phyloP scores from a whole-genome alignment of 306 rosid species.

The Neltuma alba region DNA sequence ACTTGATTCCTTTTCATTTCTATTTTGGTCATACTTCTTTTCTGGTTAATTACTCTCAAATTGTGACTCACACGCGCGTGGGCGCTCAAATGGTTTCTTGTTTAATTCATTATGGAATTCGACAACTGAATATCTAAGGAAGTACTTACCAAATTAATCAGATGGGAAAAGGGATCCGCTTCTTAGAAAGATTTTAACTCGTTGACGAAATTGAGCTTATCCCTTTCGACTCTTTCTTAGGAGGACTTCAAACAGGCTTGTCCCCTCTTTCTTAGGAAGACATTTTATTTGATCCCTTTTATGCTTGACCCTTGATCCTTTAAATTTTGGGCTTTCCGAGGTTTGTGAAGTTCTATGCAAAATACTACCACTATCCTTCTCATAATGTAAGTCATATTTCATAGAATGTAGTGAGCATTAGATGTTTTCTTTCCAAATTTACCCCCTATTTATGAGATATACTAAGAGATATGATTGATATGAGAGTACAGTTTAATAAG shows the following conservation, averaged over 20 bases:
- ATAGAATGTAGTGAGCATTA: not conserved
- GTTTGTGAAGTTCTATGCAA: not conserved
- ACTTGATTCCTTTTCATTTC: not conserved
- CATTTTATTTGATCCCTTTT: not conserved
- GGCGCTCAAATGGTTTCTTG: not conserved
- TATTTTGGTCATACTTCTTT: not conserved
- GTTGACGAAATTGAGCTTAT: not conserved
- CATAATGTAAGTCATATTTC: not conserved
- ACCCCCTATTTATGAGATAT: not conserved
- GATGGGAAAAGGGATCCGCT: not conserved
- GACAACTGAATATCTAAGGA: not conserved
- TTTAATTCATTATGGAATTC: not conserved
- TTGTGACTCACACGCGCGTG: not conserved
- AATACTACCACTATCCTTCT: no score
- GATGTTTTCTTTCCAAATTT: not conserved
- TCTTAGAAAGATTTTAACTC: not conserved
- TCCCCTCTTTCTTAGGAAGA: slow-evolving; percentile 5
- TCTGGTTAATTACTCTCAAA: not conserved
- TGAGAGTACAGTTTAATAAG: not conserved
- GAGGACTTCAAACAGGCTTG: slow-evolving; percentile 15
- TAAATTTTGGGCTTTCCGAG: no score
- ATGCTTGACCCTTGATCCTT: not conserved
- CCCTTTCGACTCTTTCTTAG: not conserved
- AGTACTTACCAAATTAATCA: not conserved
- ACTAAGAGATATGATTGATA: not conserved